Conservation (phyloP, 2,329 filamentous ascomycete species). For the Emydomyces testavorans region DNA sequence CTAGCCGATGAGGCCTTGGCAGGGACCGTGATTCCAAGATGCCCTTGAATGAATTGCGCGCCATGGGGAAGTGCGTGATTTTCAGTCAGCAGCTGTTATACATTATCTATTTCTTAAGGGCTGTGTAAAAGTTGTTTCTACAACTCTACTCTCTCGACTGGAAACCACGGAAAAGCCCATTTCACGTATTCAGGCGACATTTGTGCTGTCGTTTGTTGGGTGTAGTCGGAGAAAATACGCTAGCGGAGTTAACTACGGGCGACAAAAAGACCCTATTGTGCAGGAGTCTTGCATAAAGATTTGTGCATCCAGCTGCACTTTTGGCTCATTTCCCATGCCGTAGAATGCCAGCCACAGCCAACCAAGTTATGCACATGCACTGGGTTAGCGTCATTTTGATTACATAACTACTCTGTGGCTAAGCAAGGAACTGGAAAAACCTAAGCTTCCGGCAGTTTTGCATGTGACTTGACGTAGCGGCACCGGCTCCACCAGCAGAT, state of each 20-base stretch:
- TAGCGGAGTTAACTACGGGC: not conserved
- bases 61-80: too few relatives aligned
- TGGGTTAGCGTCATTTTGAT: not conserved
- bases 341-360: not conserved
- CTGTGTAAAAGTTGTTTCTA: too few relatives aligned
- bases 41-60: too few relatives aligned
- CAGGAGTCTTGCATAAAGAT: conserved; percentile 5
- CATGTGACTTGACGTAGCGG: conserved; percentile 6
- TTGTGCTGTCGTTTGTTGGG: too few relatives aligned
- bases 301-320: conserved; percentile 5
- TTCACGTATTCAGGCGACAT: too few relatives aligned
- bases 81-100: too few relatives aligned
- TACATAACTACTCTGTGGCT: not conserved
- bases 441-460: not conserved
- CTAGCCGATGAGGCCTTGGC: conserved; percentile 13
- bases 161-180: too few relatives aligned
- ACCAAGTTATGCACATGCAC: not conserved
- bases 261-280: not conserved
- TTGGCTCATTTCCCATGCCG: not conserved
- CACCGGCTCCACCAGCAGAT: too few relatives aligned
- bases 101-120: too few relatives aligned
- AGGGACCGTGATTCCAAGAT: conserved; percentile 5
- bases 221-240: too few relatives aligned
- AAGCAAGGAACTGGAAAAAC: not conserved
- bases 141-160: too few relatives aligned